Percentiles rank a stretch among this genome's conserved stretches.
phyloP scores from a whole-genome alignment of 2,329 filamentous ascomycete species.

The Exophiala oligosperma region DNA sequence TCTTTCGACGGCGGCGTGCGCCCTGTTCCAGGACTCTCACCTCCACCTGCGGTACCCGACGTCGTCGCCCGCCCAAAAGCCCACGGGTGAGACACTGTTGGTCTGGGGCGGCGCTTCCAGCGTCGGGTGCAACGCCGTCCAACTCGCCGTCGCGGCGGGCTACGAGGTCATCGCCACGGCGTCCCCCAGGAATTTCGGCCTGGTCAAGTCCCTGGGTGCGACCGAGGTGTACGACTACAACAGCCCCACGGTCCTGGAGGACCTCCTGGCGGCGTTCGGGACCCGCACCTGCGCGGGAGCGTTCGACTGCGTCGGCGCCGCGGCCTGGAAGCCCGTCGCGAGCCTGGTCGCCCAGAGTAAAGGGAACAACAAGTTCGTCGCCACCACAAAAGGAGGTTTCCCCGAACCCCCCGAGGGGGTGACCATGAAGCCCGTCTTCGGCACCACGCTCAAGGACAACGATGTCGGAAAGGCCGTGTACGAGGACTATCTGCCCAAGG shows the following conservation, averaged over 20 bases:
- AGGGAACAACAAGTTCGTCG: slow-evolving; percentile 21
- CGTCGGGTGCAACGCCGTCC: slow-evolving; percentile 43
- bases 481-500: slow-evolving; percentile 39
- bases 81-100: slow-evolving; percentile 25
- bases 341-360: slow-evolving; percentile 17
- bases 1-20: slow-evolving; percentile 35
- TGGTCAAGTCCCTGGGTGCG: slow-evolving; percentile 34
- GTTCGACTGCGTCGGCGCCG: slow-evolving; percentile 10
- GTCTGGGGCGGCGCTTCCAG: slow-evolving; percentile 48
- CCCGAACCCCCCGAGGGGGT: slow-evolving; percentile 11
- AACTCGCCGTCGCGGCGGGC: slow-evolving; percentile 41
- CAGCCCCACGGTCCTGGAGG: slow-evolving; percentile 31
- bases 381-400: slow-evolving; percentile 6
- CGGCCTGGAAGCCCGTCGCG: slow-evolving; percentile 20
- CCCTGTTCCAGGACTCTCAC: slow-evolving; percentile 32
- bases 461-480: slow-evolving; percentile 34
- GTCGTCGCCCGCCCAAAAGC: neutral
- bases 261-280: slow-evolving; percentile 31
- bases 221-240: slow-evolving; percentile 48
- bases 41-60: slow-evolving; percentile 30
- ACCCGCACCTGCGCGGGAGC: slow-evolving; percentile 23
- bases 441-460: slow-evolving; percentile 8
- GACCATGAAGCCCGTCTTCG: slow-evolving; percentile 22
- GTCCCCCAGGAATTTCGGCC: slow-evolving; percentile 33
- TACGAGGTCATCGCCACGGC: slow-evolving; percentile 39